Evolutionary conservation across 2,329 filamentous ascomycete species (phyloP), one percentile per base, ranked within the genome.

Genomic region (Clonostachys byssicola): DNA sequence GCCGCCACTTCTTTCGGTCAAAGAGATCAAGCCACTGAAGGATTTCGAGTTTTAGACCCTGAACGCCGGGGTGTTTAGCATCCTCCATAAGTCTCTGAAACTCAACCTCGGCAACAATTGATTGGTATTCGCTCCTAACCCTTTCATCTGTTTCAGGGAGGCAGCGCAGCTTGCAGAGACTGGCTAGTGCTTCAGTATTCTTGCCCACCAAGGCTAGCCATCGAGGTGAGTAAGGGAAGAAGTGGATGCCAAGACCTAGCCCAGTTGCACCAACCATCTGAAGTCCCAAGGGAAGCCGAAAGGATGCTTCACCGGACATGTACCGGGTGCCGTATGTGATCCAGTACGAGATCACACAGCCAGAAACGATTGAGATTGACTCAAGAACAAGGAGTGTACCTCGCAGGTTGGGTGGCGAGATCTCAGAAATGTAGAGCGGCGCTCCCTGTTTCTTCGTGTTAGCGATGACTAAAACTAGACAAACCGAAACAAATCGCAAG

Each of bases 281-380:
- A 6, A 77, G 58, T 5, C 67, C 60, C 48, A 75, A 74, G 0
- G 74, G 74, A 0, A 78, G 60, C 6, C 72, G 64, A 54, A 68
- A 77, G 3, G 73, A 59, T 57, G 62, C 65, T 52, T 72, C 65
- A 34, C 65, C 56, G 0, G 60, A 49, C 40, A 77, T 67, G 51
- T 65, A 62, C 7, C 65, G 60, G 1, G 75, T 78, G 1, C 68
- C 77, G 47, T 78, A 81, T 0, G 73, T 75, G 36, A 77, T 75
- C 72, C 74, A 80, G 54, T 71, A 81, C 2, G 75, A 71, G 23
- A 78, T 62, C 5, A 78, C 69, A 47, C 71, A 72, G 3, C 74
- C 81, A 42, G 73, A 72, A 36, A 78, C 74, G 46, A 79, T 63
- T 6, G 67, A 73, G 54, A 79, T 70, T 3, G 65, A 62, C 54